These are phyloP conservation scores for Ilex asprella DNA, from an alignment of 257 asterid genomes.

Conservation along the genomic window DNA sequence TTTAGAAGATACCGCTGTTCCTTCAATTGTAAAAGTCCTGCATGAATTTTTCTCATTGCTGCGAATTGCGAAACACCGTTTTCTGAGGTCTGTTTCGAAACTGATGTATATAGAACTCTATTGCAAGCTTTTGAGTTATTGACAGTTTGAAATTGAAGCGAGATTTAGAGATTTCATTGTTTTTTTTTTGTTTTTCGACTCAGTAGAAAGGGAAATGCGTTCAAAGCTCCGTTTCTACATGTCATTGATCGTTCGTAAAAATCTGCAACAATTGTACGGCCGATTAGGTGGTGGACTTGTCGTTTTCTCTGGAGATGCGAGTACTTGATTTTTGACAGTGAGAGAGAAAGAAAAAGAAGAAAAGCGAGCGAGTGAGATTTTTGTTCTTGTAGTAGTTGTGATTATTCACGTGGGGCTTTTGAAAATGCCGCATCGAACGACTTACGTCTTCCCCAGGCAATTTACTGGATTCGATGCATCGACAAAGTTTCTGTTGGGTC, in stretches of 20 bases:
- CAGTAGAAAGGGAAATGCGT: neutral
- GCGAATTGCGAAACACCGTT: too few relatives aligned
- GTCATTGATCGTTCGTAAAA: neutral
- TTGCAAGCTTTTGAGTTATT: neutral
- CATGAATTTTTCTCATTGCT: too few relatives aligned
- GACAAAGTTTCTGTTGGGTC: slow-evolving; percentile 46
- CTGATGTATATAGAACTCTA: too few relatives aligned
- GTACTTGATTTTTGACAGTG: slow-evolving; percentile 11
- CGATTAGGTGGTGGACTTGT: slow-evolving; percentile 3
- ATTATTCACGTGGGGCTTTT: slow-evolving; percentile 36
- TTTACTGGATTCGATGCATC: slow-evolving; percentile 47
- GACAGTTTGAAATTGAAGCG: neutral
- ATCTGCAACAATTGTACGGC: neutral
- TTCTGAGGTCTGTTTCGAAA: too few relatives aligned
- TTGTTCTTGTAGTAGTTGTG: neutral
- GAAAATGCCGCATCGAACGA: slow-evolving; percentile 90
- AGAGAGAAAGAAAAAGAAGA: neutral
- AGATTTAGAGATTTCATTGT: neutral
- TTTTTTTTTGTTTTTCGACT: too few relatives aligned
- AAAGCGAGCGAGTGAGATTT: slow-evolving; percentile 8
- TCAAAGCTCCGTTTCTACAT: neutral
- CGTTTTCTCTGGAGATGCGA: slow-evolving; percentile 3
- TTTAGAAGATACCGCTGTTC: too few relatives aligned
- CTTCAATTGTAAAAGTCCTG: too few relatives aligned
- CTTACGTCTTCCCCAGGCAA: slow-evolving; percentile 84